Conservation (phyloP, 202 grass and related monocot species). For the Cymbopogon flexuosus region DNA sequence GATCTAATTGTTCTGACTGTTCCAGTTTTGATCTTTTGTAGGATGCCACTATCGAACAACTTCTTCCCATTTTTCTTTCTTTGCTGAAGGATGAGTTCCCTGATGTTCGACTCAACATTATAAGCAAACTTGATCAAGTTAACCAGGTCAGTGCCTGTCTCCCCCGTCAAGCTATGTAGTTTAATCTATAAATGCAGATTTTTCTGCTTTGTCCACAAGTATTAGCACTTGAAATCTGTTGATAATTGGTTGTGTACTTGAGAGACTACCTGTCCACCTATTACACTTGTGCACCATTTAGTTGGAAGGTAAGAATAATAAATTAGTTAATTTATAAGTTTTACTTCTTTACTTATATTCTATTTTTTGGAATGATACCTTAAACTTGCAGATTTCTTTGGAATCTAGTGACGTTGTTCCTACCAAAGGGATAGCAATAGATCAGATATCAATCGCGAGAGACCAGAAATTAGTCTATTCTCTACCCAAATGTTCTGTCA, state of each 20-base stretch:
- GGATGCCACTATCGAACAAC: slow-evolving; percentile 87
- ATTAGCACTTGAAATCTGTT: not conserved
- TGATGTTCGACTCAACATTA: slow-evolving; percentile 96
- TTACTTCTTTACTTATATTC: not conserved
- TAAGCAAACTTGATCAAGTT: slow-evolving; percentile 98
- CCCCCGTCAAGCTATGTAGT: not conserved
- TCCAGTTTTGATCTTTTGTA: slow-evolving; percentile 28
- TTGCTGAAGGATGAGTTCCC: slow-evolving; percentile 97
- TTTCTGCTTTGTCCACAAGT: not conserved
- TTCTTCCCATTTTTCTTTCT: slow-evolving; percentile 98
- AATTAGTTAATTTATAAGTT: not conserved
- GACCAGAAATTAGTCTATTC: not conserved
- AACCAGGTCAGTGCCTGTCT: slow-evolving; percentile 57
- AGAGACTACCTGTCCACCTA: not conserved
- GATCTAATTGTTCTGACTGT: not conserved
- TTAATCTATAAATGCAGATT: not conserved
- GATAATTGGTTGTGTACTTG: not conserved
- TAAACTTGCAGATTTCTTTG: not conserved
- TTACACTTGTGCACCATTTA: not conserved
- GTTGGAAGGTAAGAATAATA: not conserved
- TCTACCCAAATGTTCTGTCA: not conserved
- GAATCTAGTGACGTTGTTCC: not conserved
- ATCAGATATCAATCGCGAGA: not conserved
- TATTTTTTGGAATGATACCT: not conserved
- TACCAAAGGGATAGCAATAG: not conserved